Evolutionary conservation across 2,329 filamentous ascomycete genomes (phyloP).

Genomic region (Talaromyces sp.): DNA sequence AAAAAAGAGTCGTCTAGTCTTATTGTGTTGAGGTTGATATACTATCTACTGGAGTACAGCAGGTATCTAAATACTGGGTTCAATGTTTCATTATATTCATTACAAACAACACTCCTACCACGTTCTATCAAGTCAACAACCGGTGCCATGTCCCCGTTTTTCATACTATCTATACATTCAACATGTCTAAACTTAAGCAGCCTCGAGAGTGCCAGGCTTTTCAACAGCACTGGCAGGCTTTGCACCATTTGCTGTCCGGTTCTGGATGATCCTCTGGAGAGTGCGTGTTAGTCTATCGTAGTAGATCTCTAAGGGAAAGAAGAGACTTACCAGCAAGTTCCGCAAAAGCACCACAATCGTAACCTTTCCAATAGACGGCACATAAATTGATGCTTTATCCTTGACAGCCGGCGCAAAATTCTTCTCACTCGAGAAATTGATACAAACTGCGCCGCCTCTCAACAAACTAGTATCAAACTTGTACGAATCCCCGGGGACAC

Average conservation of each 20-base stretch:
- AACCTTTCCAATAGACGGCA: constrained; percentile 95
- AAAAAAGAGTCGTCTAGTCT: background rate
- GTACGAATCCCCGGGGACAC: constrained; percentile 81
- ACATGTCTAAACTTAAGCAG: constrained; percentile 2
- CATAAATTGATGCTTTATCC: constrained; percentile 93
- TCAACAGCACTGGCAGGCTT: constrained; percentile 35
- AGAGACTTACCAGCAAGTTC: constrained; percentile 71
- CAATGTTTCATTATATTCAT: background rate
- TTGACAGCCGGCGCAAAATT: constrained; percentile 91
- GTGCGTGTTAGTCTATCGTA: background rate
- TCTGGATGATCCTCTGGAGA: constrained; percentile 4
- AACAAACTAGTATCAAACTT: constrained; percentile 83
- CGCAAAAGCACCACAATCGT: constrained; percentile 88
- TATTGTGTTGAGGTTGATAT: background rate
- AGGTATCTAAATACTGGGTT: background rate
- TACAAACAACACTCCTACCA: background rate
- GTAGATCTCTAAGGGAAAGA: background rate
- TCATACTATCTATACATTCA: background rate
- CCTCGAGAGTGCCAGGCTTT: constrained; percentile 38
- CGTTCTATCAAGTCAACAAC: background rate
- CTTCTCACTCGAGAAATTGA: constrained; percentile 95
- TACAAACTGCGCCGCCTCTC: constrained; percentile 89
- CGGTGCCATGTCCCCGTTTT: background rate
- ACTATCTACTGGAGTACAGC: too few species aligned
- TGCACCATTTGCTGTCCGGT: constrained; percentile 3